A percentile compares a stretch with the other conserved stretches of the same genome.
Conservation (phyloP, 257 asterid genomes). For the Solanum pennellii region DNA sequence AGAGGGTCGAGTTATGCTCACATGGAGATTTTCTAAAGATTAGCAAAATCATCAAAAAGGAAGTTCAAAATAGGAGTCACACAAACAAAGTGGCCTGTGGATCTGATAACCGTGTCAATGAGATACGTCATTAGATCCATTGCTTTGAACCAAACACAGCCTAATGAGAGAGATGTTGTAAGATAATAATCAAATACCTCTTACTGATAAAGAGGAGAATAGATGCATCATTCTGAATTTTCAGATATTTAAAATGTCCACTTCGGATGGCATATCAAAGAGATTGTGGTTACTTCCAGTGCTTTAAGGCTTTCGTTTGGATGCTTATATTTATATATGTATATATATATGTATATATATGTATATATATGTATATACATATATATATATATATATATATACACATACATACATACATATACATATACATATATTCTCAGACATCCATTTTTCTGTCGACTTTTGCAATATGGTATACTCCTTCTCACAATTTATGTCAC, state of each 20-base stretch:
- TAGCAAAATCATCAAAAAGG: not conserved
- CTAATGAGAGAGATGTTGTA: not conserved
- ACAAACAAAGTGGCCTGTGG: not conserved
- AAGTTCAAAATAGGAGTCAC: not conserved
- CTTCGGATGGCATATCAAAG: not conserved
- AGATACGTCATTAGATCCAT: not conserved
- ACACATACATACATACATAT: no score
- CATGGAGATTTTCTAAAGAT: not conserved
- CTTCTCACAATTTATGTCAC: not conserved
- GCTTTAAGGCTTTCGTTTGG: not conserved
- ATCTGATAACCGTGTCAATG: not conserved
- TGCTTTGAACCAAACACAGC: not conserved
- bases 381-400: not conserved
- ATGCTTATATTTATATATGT: not conserved
- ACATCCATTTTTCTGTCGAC: not conserved
- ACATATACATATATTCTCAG: not conserved
- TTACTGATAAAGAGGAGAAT: not conserved
- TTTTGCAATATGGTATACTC: not conserved
- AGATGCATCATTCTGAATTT: not conserved
- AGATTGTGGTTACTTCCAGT: not conserved
- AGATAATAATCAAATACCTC: not conserved
- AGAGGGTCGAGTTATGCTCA: not conserved
- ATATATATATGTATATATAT: no score
- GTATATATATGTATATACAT: no score
- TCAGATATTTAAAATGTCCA: not conserved